phyloP scores from a whole-genome alignment of 75 land plant genomes.

The Adiantum capillusveneris region DNA sequence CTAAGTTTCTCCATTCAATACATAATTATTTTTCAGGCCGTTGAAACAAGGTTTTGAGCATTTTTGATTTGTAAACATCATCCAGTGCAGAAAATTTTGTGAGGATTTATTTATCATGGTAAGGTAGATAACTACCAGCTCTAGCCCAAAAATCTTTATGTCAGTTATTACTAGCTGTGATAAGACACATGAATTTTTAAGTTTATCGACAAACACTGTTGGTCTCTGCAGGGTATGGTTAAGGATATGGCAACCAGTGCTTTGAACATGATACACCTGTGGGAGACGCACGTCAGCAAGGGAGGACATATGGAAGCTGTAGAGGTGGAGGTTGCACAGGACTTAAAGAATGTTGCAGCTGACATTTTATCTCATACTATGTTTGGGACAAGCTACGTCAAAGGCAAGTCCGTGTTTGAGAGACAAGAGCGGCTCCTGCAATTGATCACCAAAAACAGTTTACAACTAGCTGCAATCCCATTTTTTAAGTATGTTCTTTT shows the following conservation, averaged over 20 bases:
- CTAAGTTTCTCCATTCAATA: too few relatives aligned
- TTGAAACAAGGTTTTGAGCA: too few relatives aligned
- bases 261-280: not conserved
- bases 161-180: too few relatives aligned
- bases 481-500: slow-evolving; percentile 15
- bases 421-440: slow-evolving; percentile 10
- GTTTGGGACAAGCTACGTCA: slow-evolving; percentile 22
- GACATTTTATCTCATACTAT: slow-evolving; percentile 26
- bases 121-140: too few relatives aligned
- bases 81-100: too few relatives aligned
- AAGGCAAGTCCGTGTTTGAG: slow-evolving; percentile 22
- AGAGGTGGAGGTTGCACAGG: slow-evolving; percentile 12
- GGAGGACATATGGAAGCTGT: slow-evolving; percentile 7
- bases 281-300: slow-evolving; percentile 9
- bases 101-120: too few relatives aligned
- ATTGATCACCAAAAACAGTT: not conserved
- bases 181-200: too few relatives aligned
- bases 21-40: too few relatives aligned
- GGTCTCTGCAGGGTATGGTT: slow-evolving; percentile 11
- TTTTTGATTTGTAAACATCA: too few relatives aligned
- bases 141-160: too few relatives aligned
- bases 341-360: slow-evolving; percentile 8
- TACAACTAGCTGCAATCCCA: slow-evolving; percentile 9
- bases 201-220: too few relatives aligned
- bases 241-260: slow-evolving; percentile 12